Conservation (phyloP, 2,329 filamentous ascomycete genomes). For the Calonectria multiphialidica region DNA sequence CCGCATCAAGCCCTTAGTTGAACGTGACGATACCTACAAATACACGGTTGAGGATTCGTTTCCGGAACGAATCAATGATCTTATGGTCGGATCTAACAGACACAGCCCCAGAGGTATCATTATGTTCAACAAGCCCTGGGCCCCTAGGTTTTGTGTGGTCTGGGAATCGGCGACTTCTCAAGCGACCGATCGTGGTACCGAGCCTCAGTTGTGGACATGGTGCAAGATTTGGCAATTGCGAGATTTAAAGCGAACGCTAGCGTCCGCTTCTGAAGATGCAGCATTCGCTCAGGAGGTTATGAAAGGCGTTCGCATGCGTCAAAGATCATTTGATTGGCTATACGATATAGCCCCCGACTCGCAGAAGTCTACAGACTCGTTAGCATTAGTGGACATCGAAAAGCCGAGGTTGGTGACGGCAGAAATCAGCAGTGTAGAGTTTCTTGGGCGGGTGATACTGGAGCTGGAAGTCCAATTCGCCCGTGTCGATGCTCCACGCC, state of each 20-base stretch:
- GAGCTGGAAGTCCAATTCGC: slow-evolving; percentile 3
- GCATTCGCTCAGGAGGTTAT: slow-evolving; percentile 13
- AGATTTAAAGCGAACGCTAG: neutral
- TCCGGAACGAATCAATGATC: slow-evolving; percentile 2
- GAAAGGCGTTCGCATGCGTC: slow-evolving; percentile 11
- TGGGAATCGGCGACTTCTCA: slow-evolving; percentile 4
- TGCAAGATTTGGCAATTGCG: slow-evolving; percentile 16
- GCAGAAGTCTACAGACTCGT: neutral
- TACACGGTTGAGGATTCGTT: slow-evolving; percentile 14
- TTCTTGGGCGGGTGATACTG: slow-evolving; percentile 13
- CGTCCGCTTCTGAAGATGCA: neutral
- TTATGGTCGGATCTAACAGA: neutral
- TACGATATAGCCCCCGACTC: neutral
- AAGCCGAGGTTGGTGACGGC: neutral
- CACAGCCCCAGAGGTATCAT: slow-evolving; percentile 8
- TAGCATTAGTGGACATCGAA: neutral
- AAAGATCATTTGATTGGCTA: slow-evolving; percentile 5
- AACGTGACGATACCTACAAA: neutral
- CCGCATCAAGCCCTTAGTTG: slow-evolving; percentile 1
- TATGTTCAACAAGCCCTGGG: slow-evolving; percentile 17
- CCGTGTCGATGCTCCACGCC: neutral
- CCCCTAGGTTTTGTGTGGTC: slow-evolving; percentile 13
- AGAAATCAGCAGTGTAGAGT: slow-evolving; percentile 3
- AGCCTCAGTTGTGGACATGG: neutral
- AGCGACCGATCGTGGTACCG: neutral